Conservation (phyloP, 345 rosid species). For the Firmiana major region DNA sequence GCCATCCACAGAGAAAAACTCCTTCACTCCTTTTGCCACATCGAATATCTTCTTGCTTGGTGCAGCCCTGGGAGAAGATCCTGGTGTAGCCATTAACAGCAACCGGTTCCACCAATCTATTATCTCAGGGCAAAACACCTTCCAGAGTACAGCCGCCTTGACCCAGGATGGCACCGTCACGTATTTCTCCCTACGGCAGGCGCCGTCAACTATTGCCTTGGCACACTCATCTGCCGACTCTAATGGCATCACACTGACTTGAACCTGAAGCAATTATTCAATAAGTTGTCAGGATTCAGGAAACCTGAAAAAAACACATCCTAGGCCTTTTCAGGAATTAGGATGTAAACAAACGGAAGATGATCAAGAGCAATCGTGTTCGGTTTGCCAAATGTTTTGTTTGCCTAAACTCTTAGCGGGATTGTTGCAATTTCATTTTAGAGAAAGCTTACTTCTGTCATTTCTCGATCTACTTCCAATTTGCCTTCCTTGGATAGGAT, state of each 20-base stretch:
- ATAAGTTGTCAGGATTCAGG: background rate
- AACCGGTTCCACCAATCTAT: slow-evolving; percentile 29
- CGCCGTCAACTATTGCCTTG: slow-evolving; percentile 36
- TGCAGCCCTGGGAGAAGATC: slow-evolving; percentile 23
- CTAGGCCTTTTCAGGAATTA: too few relatives aligned
- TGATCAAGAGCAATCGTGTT: too few relatives aligned
- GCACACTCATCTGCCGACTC: slow-evolving; percentile 23
- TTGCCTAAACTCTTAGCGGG: background rate
- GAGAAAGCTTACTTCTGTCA: slow-evolving; percentile 38
- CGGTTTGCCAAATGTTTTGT: too few relatives aligned
- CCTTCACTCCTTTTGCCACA: slow-evolving; percentile 6
- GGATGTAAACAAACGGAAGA: too few relatives aligned
- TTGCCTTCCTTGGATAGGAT: slow-evolving; percentile 39
- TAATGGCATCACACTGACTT: slow-evolving; percentile 27
- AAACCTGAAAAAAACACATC: background rate
- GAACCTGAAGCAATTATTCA: slow-evolving; percentile 13
- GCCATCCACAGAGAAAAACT: slow-evolving; percentile 9
- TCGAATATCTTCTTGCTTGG: slow-evolving; percentile 31
- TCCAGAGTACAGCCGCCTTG: slow-evolving; percentile 23
- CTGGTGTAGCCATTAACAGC: slow-evolving; percentile 13
- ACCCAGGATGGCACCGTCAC: slow-evolving; percentile 37
- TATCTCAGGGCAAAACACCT: slow-evolving; percentile 42
- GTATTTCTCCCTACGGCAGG: slow-evolving; percentile 40
- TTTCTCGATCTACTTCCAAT: slow-evolving; percentile 33
- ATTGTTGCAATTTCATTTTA: too few relatives aligned